Base-by-base conservation (phyloP, 257 asterid genomes). In the Solanum peruvianum region DNA sequence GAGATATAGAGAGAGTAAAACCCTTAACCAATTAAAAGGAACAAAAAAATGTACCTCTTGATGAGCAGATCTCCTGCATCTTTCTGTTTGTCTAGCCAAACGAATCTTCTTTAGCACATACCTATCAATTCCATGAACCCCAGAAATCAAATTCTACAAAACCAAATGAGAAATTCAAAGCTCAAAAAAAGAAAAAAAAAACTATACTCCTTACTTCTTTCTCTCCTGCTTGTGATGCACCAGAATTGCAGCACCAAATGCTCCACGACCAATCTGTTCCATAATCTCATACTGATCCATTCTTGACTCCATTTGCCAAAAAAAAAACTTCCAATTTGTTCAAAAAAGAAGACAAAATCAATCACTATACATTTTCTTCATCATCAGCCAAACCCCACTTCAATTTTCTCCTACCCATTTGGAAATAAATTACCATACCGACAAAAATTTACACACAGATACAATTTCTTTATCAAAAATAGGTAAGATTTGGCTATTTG, bases 221-320 rank as follows among this genome's bases (percentile, higher is more conserved):
- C 91, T 94, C 89, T 97, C 99, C 91, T 90, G 78, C 89, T 95
- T 97, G 92, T 97, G 99, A 92, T 96, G 94, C 90, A 95, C 99
- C 90, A 97, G 88, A 93, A 97, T 97, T 88, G 99, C 99, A 16
- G 99, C 99, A 44, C 99, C 99, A 91, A 97, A 97, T 89, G 99
- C 99, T 47, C 99, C 99, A 86, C 99, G 97, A 9, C 99, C 99
- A 89, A 97, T 96, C 95, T 97, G 99, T 95, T 97, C 99, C 98
- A 97, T 97, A 93, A 96, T 94, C 96, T 97, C 99, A 88, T 97
- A 97, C 88, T 96, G 99, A 87, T 96, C 99, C 99, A 96, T 96
- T 91, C 91, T 95, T 45, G 99, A 97, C 88, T 95, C 99, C 98
- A 93, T 92, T 89, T 29, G 18, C 39, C 29, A 67, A 56, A 56